Evolutionary conservation across 331 rosid genomes (phyloP).

Genomic region (Phaseolus coccineus): DNA sequence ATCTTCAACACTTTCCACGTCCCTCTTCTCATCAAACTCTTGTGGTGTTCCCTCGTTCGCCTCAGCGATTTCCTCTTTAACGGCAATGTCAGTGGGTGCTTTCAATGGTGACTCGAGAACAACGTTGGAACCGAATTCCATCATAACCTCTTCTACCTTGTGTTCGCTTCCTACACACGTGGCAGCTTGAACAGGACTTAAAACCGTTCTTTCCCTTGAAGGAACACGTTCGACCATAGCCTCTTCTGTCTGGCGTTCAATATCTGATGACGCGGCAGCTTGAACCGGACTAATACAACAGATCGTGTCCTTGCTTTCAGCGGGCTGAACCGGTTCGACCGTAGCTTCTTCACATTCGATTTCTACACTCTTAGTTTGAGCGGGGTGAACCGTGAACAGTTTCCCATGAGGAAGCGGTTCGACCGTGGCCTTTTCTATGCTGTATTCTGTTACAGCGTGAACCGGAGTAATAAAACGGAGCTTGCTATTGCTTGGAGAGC

Average conservation of each 20-base stretch:
- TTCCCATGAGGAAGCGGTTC: not conserved
- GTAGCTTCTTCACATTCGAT: not conserved
- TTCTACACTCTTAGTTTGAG: not conserved
- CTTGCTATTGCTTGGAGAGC: constrained; percentile 1
- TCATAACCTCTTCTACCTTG: not conserved
- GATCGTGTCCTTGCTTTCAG: constrained; percentile 44
- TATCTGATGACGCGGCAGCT: not conserved
- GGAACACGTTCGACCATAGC: constrained; percentile 1
- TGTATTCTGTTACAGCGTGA: not conserved
- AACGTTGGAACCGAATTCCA: not conserved
- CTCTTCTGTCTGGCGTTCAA: not conserved
- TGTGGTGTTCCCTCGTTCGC: not conserved
- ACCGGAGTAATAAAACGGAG: not conserved
- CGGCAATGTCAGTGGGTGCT: not conserved
- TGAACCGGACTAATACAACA: constrained; percentile 28
- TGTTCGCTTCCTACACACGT: constrained; percentile 3
- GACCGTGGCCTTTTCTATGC: not conserved
- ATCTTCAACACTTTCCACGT: constrained; percentile 23
- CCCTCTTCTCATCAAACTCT: constrained; percentile 20
- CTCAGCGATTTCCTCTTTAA: constrained; percentile 3
- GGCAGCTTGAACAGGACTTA: not conserved
- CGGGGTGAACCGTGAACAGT: not conserved
- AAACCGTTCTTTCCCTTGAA: constrained; percentile 45
- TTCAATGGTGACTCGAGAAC: not conserved
- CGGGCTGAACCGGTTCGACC: constrained; percentile 21